phyloP scores from a whole-genome alignment of 148 eudicot genomes.

The Simmondsia chinensis region DNA sequence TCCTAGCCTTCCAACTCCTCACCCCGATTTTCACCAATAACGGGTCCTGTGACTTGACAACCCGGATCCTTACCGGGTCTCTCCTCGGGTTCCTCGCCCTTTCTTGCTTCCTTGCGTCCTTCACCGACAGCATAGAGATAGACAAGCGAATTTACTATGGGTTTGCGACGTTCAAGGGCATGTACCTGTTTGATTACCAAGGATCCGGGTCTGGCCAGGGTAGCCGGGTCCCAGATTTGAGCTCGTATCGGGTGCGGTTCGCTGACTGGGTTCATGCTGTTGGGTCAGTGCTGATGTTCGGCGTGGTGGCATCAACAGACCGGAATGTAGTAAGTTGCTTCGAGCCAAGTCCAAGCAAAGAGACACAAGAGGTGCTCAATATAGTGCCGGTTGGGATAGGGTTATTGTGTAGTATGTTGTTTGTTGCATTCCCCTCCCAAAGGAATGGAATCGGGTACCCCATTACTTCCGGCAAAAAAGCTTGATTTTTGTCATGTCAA shows the following conservation, averaged over 20 bases:
- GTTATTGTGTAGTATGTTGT: slow-evolving; percentile 39
- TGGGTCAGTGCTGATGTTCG: slow-evolving; percentile 41
- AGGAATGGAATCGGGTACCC: slow-evolving; percentile 75
- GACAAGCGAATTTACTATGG: slow-evolving; percentile 51
- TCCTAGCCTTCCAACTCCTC: slow-evolving; percentile 59
- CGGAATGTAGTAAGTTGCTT: slow-evolving; percentile 43
- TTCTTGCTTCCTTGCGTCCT: slow-evolving; percentile 51
- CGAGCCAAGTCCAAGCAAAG: slow-evolving; percentile 36
- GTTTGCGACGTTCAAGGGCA: slow-evolving; percentile 40
- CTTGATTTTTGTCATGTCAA: no score
- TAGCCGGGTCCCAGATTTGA: slow-evolving; percentile 16
- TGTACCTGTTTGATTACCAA: slow-evolving; percentile 41
- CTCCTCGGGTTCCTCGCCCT: slow-evolving; percentile 34
- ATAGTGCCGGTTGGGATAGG: slow-evolving; percentile 53
- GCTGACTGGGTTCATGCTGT: slow-evolving; percentile 50
- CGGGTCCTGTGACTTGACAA: slow-evolving; percentile 47
- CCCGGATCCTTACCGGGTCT: slow-evolving; percentile 28
- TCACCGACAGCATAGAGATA: slow-evolving; percentile 45
- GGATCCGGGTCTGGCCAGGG: neutral
- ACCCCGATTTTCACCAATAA: slow-evolving; percentile 60
- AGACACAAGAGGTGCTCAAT: slow-evolving; percentile 32
- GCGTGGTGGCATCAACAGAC: slow-evolving; percentile 37
- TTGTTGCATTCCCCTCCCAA: slow-evolving; percentile 51
- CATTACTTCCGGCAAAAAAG: slow-evolving; percentile 11
- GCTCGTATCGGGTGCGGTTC: slow-evolving; percentile 24